Conservation (phyloP, 2,329 filamentous ascomycete species). For the Colletotrichum sp. region DNA sequence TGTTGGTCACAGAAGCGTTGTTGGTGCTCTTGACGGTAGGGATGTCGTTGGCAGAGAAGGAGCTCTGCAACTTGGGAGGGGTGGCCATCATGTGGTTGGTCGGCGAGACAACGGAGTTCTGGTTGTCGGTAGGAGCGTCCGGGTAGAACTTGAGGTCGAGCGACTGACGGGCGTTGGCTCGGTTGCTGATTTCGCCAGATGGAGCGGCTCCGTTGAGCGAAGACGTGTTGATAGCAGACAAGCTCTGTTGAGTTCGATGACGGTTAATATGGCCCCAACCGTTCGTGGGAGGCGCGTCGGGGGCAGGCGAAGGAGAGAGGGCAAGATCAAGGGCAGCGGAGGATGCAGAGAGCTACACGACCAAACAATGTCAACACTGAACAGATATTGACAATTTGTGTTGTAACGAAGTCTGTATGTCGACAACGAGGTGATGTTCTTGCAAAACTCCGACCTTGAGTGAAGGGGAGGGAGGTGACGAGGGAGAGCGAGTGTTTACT, state of each 20-base stretch:
- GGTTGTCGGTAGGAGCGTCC: conserved; percentile 46
- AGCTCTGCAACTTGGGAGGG: conserved; percentile 80
- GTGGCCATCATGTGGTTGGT: conserved; percentile 60
- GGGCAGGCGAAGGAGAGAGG: conserved; percentile 68
- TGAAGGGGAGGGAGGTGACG: neutral
- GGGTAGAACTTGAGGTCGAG: conserved; percentile 58
- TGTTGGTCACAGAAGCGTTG: conserved; percentile 49
- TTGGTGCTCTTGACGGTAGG: conserved; percentile 77
- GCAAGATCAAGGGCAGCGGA: conserved; percentile 83
- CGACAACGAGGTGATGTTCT: neutral
- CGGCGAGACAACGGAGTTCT: conserved; percentile 45
- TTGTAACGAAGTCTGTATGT: conserved; percentile 1
- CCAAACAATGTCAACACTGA: conserved; percentile 33
- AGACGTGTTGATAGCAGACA: conserved; percentile 49
- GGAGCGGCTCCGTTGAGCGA: conserved; percentile 42
- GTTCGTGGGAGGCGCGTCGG: conserved; percentile 53
- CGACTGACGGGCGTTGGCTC: conserved; percentile 61
- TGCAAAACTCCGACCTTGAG: conserved; percentile 9
- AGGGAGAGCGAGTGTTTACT: neutral
- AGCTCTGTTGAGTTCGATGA: conserved; percentile 70
- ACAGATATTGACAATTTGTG: conserved; percentile 24
- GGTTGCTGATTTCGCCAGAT: conserved; percentile 48
- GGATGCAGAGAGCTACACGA: conserved; percentile 75
- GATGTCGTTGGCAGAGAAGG: conserved; percentile 89
- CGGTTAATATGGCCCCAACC: conserved; percentile 69